These are phyloP conservation scores for Fusarium piperis DNA, from an alignment of 2,329 filamentous ascomycete species.

Conservation along the genomic window DNA sequence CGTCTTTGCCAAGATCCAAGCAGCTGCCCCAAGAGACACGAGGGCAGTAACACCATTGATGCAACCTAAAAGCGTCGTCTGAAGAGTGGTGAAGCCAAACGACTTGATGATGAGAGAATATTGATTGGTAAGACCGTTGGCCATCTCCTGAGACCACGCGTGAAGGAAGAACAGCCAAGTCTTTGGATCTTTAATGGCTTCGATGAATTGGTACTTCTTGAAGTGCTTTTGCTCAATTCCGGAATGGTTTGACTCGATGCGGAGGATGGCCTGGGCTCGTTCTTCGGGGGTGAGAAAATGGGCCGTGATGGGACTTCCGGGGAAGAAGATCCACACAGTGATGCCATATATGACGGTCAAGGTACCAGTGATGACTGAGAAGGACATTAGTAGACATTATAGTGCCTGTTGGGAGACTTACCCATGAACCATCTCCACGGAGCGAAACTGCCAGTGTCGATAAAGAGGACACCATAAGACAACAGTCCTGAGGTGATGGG, in stretches of 20 bases:
- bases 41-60: not conserved
- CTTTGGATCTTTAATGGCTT: slow-evolving; percentile 11
- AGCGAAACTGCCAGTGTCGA: not conserved
- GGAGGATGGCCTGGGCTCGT: not conserved
- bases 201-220: slow-evolving; percentile 12
- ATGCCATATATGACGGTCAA: not conserved
- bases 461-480: not conserved
- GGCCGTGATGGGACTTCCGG: not conserved
- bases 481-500: not conserved
- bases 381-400: not conserved
- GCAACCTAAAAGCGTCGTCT: slow-evolving; percentile 44
- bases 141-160: slow-evolving; percentile 1
- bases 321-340: not conserved
- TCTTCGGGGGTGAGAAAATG: not conserved
- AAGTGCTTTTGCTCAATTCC: slow-evolving; percentile 6
- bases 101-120: slow-evolving; percentile 51
- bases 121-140: slow-evolving; percentile 1
- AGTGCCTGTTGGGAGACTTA: not conserved
- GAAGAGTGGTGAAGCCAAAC: slow-evolving; percentile 52
- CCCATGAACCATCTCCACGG: not conserved
- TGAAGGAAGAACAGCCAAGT: slow-evolving; percentile 10
- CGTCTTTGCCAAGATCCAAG: not conserved
- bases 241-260: not conserved
- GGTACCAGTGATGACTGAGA: not conserved
- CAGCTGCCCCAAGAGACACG: not conserved